Evolutionary conservation across 108 stramenopile species (phyloP).

Genomic region (Nannochloropsis salina): DNA sequence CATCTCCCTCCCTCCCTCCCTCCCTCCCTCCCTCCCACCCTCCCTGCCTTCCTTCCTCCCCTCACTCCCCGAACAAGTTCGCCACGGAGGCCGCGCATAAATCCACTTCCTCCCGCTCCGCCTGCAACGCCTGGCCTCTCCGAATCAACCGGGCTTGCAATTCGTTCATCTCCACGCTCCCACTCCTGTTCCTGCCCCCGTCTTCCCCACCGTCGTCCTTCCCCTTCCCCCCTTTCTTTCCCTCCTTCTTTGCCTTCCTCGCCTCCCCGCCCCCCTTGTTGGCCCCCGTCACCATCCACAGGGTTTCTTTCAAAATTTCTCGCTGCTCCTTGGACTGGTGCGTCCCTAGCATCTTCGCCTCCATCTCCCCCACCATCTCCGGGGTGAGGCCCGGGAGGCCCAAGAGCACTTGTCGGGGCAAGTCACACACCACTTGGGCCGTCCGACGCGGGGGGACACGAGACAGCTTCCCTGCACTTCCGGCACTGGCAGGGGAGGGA

Average conservation of each 20-base stretch:
- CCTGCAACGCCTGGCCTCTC: background rate
- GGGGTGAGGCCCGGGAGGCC: background rate
- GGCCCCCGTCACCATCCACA: background rate
- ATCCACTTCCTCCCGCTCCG: background rate
- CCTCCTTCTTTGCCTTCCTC: background rate
- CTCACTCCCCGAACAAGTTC: background rate
- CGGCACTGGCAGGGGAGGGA: background rate
- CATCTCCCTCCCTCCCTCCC: background rate
- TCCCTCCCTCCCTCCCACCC: background rate
- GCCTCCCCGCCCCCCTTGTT: background rate
- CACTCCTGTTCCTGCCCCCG: background rate
- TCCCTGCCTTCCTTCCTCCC: background rate
- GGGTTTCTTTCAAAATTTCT: background rate
- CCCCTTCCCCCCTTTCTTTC: background rate
- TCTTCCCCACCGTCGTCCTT: background rate
- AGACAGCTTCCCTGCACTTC: background rate
- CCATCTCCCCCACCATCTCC: background rate
- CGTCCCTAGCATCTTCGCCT: background rate
- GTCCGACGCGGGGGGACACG: background rate
- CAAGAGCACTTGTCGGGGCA: background rate
- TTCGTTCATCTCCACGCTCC: constrained; percentile 14
- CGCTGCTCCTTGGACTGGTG: background rate
- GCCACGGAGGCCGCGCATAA: background rate
- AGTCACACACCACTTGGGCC: background rate
- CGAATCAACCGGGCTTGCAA: constrained; percentile 12